phyloP scores from a whole-genome alignment of 2,329 filamentous ascomycete species.

The Colletotrichum sp. region DNA sequence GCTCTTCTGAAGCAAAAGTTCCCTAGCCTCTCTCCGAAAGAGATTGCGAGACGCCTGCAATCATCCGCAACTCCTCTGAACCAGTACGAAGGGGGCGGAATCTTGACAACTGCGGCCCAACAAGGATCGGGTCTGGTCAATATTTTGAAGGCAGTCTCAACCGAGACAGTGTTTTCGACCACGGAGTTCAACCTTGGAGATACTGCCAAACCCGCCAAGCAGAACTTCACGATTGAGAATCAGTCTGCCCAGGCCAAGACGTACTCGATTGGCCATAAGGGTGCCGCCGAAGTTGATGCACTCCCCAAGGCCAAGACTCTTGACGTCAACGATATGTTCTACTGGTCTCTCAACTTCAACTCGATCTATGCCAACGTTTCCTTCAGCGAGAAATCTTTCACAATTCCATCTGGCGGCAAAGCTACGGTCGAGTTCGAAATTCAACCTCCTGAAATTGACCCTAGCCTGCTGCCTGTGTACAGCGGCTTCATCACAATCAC shows the following conservation, averaged over 20 bases:
- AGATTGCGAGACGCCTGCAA: conserved; percentile 4
- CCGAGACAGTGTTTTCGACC: neutral
- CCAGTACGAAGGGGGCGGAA: neutral
- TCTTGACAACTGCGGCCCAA: conserved; percentile 1
- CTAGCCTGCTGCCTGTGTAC: neutral
- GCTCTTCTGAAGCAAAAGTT: conserved; percentile 6
- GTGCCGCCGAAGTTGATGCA: neutral
- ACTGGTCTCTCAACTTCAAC: conserved; percentile 4
- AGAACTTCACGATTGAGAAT: conserved; percentile 9
- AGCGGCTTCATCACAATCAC: conserved; percentile 7
- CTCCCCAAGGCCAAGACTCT: neutral
- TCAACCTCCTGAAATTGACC: neutral
- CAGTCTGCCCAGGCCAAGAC: neutral
- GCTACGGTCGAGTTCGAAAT: neutral
- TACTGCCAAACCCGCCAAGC: neutral
- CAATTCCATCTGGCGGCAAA: neutral
- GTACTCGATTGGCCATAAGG: neutral
- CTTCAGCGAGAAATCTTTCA: neutral
- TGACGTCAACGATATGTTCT: conserved; percentile 7
- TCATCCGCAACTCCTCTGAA: neutral
- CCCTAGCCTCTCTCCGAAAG: neutral
- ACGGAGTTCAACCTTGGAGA: conserved; percentile 10
- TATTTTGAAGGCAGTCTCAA: neutral
- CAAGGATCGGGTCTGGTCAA: conserved; percentile 12
- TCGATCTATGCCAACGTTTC: neutral